Base-by-base conservation (phyloP, 306 rosid genomes). In the Quercus dentata region DNA sequence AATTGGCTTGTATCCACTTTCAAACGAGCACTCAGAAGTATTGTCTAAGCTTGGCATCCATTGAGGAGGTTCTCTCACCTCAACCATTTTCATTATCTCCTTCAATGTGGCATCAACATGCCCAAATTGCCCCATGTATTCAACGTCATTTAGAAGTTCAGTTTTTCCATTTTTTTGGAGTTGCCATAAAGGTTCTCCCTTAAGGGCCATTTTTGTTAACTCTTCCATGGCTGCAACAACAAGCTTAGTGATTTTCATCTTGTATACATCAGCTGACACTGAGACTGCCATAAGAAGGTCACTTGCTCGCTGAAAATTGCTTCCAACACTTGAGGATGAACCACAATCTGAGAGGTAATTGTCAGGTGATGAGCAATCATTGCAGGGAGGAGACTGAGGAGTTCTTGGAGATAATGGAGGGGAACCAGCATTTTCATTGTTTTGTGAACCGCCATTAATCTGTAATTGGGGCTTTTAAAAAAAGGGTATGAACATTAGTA, bases 201-300 rank as follows among this genome's bases (percentile, higher is more conserved):
- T 70, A 38, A 81, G 1, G 46, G 86, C 84, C 19, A 80, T 4
- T 63, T 62, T 83, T 2, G 33, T 20, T 11, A 85, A 74, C 63
- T 88, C 89, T 6, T 83, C 78, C 87, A 90, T 81, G 3, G 91
- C 83, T 21, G 74, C 62, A 58, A 6, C n/a, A 44, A 83, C 82
- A 27, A 75, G 33, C 20, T 86, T 83, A 6, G 25, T 51, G 67
- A 88, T 85, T 56, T 21, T 33, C 6, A 58, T 5, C 23, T 41
- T 71, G 8, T 56, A 70, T 69, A 73, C 76, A 28, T 82, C 87
- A 7, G 75, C 70, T 5, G 17, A n/a, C 7, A 82, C n/a, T 21
- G 92, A 83, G 3, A 91, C 73, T 1, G 59, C 86, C 30, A 80
- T 41, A 4, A 87, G 78, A 30, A 88, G 80, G 46, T 90, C 92